Evolutionary conservation across 371 early-diverging fungal genomes (phyloP), one percentile per base, ranked within the genome.

Genomic region (Mortierella sp.): DNA sequence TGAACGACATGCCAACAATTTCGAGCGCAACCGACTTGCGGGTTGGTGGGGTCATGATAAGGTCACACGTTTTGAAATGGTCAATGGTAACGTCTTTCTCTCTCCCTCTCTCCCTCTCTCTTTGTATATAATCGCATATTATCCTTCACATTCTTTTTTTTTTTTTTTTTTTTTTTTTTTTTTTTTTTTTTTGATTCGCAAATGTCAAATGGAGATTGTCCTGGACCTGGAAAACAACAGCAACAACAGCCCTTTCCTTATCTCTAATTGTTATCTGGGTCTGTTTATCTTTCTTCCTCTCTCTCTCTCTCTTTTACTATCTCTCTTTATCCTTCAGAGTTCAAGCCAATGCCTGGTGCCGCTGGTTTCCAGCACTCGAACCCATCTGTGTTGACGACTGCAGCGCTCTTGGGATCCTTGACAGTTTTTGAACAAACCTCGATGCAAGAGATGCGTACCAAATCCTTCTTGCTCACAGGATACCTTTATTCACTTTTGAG

Each of bases 31-130:
- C 70, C 88, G 94, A 60, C 87, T 97, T 29, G 87, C 92, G 9
- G 98, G 98, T 5, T 98, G 99, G 99, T 99, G 98, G 98, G 95
- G 96, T 14, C 92, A 96, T 74, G 88, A 95, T 29, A 91, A 87
- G 73, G 74, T 62, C 21, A 89, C 87, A n/a, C 90, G 96, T 52
- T 96, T 96, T 70, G 84, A 93, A 51, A 95, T 95, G 96, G 72
- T 83, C 72, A 90, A 88, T 29, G 85, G 89, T 87, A 84, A 70
- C 6, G 14, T 55, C 55, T 46, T 6, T 60, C 25, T 18, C 19
- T 21, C 0, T 0, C 16, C 15, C 2, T 50, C 14, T 50, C 21
- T 21, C 46, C 16, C 16, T 46, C 46, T 46, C 46, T 9, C 46
- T 11, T 16, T 46, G 16, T 16, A 46, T 11, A 16, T 11, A 46